Base-by-base conservation (phyloP, 495 filamentous ascomycete species). In the Penicillium subrubescens region DNA sequence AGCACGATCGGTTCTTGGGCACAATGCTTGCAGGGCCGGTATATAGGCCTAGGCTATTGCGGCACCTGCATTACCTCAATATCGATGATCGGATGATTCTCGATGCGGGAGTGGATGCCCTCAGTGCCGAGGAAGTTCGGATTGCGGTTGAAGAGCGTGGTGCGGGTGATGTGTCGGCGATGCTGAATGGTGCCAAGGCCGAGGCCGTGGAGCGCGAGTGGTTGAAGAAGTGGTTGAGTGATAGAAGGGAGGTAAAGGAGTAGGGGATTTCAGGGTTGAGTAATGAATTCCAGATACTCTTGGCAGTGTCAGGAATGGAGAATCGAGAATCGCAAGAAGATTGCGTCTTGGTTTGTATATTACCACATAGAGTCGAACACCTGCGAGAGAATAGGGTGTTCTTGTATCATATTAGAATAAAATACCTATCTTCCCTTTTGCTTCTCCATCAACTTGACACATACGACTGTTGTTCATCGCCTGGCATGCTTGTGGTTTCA, bases 31-130 rank as follows among this genome's bases (percentile, higher is more conserved):
- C 81, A 10, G 66, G 85, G 5, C 14, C 65, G 37, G 21, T 80
- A 31, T 82, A 80, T 66, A 71, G 79, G 25, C 68, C 76, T 55
- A 73, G 78, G 2, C 65, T 90, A 56, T 59, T 57, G 39, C 72
- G 72, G 60, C 72, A 80, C 67, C 63, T 84, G 37, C 71, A 80
- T 53, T 89, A 89, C 68, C 62, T 91, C 69, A 73, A 71, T 11
- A 60, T 81, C 57, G 89, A 91, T 79, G 89, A 92, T 77, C 53
- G 41, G 33, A 73, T 89, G 70, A 86, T 91, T 56, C 60, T 70
- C 27, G 75, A 79, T 66, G 85, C 84, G 4, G 84, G 86, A 11
- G 82, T 84, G 2, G 54, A 69, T 43, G 77, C 72, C 17, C 75
- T 93, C 75, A 77, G 74, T 55, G 71, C 62, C 0, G 75, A 76